Base-by-base conservation (phyloP, 306 rosid species). In the Acacia acuminata region DNA sequence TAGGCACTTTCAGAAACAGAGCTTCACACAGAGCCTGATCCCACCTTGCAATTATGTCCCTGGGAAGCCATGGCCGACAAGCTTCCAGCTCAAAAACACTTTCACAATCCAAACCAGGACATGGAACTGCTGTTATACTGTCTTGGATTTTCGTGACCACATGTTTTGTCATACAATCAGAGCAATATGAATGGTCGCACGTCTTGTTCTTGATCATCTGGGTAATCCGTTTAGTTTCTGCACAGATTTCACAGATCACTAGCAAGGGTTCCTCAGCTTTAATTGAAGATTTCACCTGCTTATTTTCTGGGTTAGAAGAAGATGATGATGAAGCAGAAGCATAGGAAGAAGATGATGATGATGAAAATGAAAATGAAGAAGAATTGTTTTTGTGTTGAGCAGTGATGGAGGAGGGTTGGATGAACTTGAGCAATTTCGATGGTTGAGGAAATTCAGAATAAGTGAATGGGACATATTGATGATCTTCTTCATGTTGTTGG, bases 161-260 rank as follows among this genome's bases (percentile, higher is more conserved):
- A 51, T 93, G 90, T 45, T 88, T 91, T 12, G 64, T 36, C 5
- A 86, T 78, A 66, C 97, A 94, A 2, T 88, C 88, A 9, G 70
- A 43, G 65, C 97, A 94, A 65, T 88, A 94, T 0, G 86, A 80
- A 64, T 91, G 98, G 38, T 34, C 34, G 19, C 98, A 91, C 6
- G 27, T 19, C 16, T 79, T 51, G 5, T 32, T 85, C 43, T 7
- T 69, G 63, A 90, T 81, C 91, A 90, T 90, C 13, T 92, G 25
- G 0, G 76, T 76, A 1, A 0, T 8, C 8, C 9, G 27, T 61
- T 77, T 88, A 1, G 42, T 58, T 22, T 88, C 96, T 3, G 66
- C 80, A 34, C 97, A 92, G 73, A 92, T 92, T 65, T 81, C 88
- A 44, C 96, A 91, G 0, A 84, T 34, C 51, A 60, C 69, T 32